Percentiles rank a stretch among this genome's conserved stretches.
Conservation (phyloP, 2,329 filamentous ascomycete genomes). For the Drechmeria coniospora region DNA sequence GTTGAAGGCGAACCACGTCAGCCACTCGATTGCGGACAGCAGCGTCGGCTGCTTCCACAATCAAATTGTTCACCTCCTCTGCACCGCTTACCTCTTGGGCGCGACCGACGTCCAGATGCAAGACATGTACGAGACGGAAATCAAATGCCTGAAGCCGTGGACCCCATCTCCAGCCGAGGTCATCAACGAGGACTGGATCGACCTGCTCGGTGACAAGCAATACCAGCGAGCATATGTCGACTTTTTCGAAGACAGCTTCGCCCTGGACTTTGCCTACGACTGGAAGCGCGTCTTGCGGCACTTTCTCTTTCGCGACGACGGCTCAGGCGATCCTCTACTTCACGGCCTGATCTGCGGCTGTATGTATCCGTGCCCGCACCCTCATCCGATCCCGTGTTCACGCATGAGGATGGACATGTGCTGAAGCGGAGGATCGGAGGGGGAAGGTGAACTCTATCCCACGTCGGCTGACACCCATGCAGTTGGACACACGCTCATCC, state of each 20-base stretch:
- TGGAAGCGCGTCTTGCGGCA: conserved; percentile 66
- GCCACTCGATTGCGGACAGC: conserved; percentile 71
- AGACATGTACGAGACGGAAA: conserved; percentile 64
- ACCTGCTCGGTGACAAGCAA: conserved; percentile 60
- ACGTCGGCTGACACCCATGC: conserved; percentile 1
- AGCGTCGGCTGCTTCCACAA: conserved; percentile 65
- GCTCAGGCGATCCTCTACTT: conserved; percentile 69
- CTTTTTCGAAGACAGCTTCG: conserved; percentile 88
- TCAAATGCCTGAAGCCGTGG: conserved; percentile 64
- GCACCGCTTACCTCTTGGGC: conserved; percentile 74
- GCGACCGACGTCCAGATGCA: conserved; percentile 59
- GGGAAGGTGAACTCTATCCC: no score
- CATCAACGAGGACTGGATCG: conserved; percentile 68
- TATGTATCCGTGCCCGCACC: no score
- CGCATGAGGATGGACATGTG: no score
- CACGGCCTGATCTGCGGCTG: conserved; percentile 66
- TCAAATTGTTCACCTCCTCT: conserved; percentile 66
- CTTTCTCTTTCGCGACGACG: conserved; percentile 58
- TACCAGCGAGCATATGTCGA: conserved; percentile 89
- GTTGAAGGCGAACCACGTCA: conserved; percentile 80
- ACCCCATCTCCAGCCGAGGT: conserved; percentile 72
- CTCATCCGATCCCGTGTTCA: no score
- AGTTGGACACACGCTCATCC: conserved; percentile 89
- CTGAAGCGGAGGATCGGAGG: no score
- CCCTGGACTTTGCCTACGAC: conserved; percentile 56